Evolutionary conservation across 345 rosid genomes (phyloP), one percentile per base, ranked within the genome.

Genomic region (Conringia planisiliqua): DNA sequence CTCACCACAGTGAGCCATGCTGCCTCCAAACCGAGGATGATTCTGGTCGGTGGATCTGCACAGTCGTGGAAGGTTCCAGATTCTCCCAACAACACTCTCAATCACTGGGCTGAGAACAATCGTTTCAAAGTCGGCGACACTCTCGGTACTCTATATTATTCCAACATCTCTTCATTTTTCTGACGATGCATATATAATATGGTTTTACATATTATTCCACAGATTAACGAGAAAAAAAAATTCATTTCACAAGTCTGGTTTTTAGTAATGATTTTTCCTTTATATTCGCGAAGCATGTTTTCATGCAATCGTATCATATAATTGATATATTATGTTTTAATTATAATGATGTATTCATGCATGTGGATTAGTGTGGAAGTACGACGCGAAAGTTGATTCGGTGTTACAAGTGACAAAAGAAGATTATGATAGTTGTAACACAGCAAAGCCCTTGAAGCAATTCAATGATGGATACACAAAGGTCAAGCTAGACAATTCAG

Each of bases 21-120:
- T 12, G 66, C 51, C n/a, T 17, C 61, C 6, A 70, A 36, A 2
- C 61, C 71, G 7, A 82, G 66, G 51, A 80, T 80, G 26, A 35
- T 86, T 33, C 27, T 85, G 6, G 86, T 91, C 20, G 91, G 96
- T 2, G 91, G 96, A 48, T 79, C 71, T 43, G 65, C 71, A 2
- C 71, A 78, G 55, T 68, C 89, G 0, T 91, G 97, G 95, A 76
- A 80, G 72, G 66, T 82, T 66, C 92, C 95, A 7, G 62, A 73
- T 35, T 79, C 86, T 40, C 65, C 75, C 12, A 66, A 65, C 9
- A 55, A 74, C 62, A 66, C 76, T 72, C 76, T 86, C 74, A 83
- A 74, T 40, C 67, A 63, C 4, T 85, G 90, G 90, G 88, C 88
- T 4, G 68, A 46, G 43, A 51, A 42, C 8, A 62, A 6, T 9